Conservation (phyloP, 768 basidiomycete species). For the Sarcomyxa edulis region DNA sequence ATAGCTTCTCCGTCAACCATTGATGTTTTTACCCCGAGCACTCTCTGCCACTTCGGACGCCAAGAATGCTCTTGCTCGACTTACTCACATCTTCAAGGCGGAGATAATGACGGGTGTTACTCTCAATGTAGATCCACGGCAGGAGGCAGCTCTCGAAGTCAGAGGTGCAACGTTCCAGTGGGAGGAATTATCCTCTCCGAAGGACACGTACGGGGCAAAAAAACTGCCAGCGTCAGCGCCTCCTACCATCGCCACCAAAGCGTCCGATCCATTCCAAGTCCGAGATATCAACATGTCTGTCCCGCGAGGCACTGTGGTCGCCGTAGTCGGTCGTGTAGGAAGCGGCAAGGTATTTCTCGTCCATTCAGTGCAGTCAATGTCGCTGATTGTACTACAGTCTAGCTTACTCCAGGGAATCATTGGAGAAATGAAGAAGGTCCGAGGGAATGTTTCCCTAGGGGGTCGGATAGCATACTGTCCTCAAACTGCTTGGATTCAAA, state of each 20-base stretch:
- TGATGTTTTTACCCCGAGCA: constrained; percentile 61
- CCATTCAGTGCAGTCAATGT: neutral
- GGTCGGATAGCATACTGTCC: constrained; percentile 66
- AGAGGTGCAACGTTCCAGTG: constrained; percentile 60
- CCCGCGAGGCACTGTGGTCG: constrained; percentile 53
- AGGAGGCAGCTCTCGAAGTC: constrained; percentile 44
- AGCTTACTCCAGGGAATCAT: constrained; percentile 58
- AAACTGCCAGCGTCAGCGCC: no score
- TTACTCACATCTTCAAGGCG: constrained; percentile 48
- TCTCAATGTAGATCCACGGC: constrained; percentile 36
- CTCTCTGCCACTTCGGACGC: constrained; percentile 63
- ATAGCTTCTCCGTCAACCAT: constrained; percentile 62
- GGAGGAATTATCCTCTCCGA: constrained; percentile 31
- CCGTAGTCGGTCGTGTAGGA: constrained; percentile 66
- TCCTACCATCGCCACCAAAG: no score
- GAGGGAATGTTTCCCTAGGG: constrained; percentile 53
- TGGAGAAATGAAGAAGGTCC: constrained; percentile 59
- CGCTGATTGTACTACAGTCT: constrained; percentile 25
- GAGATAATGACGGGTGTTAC: constrained; percentile 39
- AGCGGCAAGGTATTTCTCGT: constrained; percentile 44
- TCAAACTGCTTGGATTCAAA: constrained; percentile 77
- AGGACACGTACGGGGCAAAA: constrained; percentile 3
- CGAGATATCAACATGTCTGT: constrained; percentile 45
- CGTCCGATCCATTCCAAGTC: constrained; percentile 35
- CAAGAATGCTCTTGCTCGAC: constrained; percentile 51